Evolutionary conservation across 306 rosid genomes (phyloP).

Genomic region (Cicer judaicum): DNA sequence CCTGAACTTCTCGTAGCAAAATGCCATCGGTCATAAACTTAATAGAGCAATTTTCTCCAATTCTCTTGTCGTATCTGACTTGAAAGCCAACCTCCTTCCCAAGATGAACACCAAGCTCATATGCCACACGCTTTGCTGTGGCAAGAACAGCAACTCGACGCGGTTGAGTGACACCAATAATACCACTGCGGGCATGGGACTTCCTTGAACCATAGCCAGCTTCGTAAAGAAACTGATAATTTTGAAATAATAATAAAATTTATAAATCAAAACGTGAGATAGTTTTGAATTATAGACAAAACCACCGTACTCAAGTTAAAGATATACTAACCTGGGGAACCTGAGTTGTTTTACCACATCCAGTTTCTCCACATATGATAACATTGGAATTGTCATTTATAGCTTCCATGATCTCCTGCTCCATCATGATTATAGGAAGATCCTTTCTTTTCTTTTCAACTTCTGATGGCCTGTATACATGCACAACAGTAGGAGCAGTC

Average conservation of each 20-base stretch:
- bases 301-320: slow-evolving; percentile 38
- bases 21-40: slow-evolving; percentile 98
- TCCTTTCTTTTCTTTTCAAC: slow-evolving; percentile 78
- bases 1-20: slow-evolving; percentile 94
- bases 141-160: slow-evolving; percentile 97
- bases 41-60: slow-evolving; percentile 81
- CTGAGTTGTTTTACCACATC: slow-evolving; percentile 99
- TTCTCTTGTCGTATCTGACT: slow-evolving; percentile 88
- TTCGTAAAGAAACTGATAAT: slow-evolving; percentile 79
- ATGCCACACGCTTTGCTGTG: slow-evolving; percentile 89
- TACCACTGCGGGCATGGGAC: slow-evolving; percentile 55
- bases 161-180: slow-evolving; percentile 94
- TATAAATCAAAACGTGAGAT: neutral
- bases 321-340: slow-evolving; percentile 81
- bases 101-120: slow-evolving; percentile 77
- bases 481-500: slow-evolving; percentile 70
- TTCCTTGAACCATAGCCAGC: slow-evolving; percentile 85
- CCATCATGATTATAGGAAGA: slow-evolving; percentile 98
- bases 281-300: slow-evolving; percentile 22
- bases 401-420: slow-evolving; percentile 99
- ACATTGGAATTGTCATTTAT: slow-evolving; percentile 70
- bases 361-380: slow-evolving; percentile 96
- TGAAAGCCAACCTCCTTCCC: slow-evolving; percentile 93
- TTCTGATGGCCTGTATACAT: slow-evolving; percentile 73
- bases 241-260: neutral